Evolutionary conservation across 1,284 basidiomycete species (phyloP), one percentile per base, ranked within the genome.

Genomic region (Moniliophthora roreri): DNA sequence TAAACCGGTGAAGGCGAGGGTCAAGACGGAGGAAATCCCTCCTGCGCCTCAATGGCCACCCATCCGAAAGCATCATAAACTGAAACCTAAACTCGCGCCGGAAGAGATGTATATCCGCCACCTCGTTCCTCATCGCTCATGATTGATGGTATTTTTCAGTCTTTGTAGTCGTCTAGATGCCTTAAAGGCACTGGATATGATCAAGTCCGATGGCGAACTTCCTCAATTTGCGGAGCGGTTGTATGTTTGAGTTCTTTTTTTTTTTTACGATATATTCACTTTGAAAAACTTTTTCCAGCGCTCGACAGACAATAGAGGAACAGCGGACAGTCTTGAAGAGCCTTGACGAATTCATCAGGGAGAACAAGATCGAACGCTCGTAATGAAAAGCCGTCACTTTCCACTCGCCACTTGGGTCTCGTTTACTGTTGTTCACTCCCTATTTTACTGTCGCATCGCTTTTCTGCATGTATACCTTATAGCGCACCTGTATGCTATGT

Each of bases 41-140:
- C 71, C 73, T 0, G 71, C 75, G 55, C 64, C 71, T 2, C 69
- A 75, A 49, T 90, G 87, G 87, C 87, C 87, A 0, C 87, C 87
- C 2, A 70, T 70, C 47, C 75, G 86, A 11, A 75, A 67, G 45
- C 83, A 85, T 55, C 83, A 86, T 64, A 81, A 78, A 58, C 62
- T 69, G n/a, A n/a, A n/a, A n/a, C n/a, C n/a, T 10, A 74, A 70
- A 16, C 73, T 62, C 0, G 78, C 72, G 10, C 78, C 81, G 3
- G 71, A 71, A 56, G 70, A 79, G 51, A 78, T 78, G 85, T 85
- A 61, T 57, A 80, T 65, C 9, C 21, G 35, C 2, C n/a, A 34
- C 34, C 10, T 48, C 15, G n/a, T 48, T 28, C 16, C 5, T 51
- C 16, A 15, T n/a, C n/a, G 8, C 16, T 11, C 18, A 7, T 21